A percentile compares a stretch with the other conserved stretches of the same genome.
Evolutionary conservation across 2,329 filamentous ascomycete genomes (phyloP).

Genomic region (Fonsecaea nubica): DNA sequence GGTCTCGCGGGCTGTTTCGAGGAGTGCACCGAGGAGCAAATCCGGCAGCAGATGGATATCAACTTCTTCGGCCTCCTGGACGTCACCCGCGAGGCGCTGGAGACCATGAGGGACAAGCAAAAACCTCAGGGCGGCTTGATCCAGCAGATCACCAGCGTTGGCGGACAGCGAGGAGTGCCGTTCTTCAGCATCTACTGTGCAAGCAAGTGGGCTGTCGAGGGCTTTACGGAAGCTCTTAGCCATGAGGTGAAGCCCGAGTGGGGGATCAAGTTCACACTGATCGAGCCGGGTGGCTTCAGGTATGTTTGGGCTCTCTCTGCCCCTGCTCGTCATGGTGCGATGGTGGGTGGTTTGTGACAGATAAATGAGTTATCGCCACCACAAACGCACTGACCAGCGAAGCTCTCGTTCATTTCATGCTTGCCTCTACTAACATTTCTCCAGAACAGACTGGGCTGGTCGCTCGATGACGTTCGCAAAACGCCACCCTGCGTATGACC

Average conservation of each 20-base stretch:
- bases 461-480: constrained; percentile 38
- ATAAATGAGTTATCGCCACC: no score
- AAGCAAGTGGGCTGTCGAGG: constrained; percentile 56
- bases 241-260: constrained; percentile 54
- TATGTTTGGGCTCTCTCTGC: constrained; percentile 19
- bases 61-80: constrained; percentile 66
- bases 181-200: constrained; percentile 50
- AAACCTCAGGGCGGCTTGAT: constrained; percentile 58
- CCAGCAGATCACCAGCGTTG: constrained; percentile 63
- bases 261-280: constrained; percentile 48
- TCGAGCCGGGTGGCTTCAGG: constrained; percentile 42
- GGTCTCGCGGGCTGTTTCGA: constrained; percentile 62
- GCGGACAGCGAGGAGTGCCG: constrained; percentile 49
- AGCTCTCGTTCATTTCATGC: neutral
- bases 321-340: neutral
- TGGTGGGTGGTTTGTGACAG: no score
- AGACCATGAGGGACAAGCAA: constrained; percentile 40
- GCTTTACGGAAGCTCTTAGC: constrained; percentile 55
- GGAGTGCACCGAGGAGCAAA: constrained; percentile 56
- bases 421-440: neutral
- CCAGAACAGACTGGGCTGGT: constrained; percentile 39
- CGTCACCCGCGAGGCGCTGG: constrained; percentile 51
- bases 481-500: constrained; percentile 40
- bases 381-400: no score
- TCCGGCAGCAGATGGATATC: constrained; percentile 62